These are phyloP conservation scores for Epichloe festucae DNA, from an alignment of 2,329 filamentous ascomycete genomes.

Conservation along the genomic window DNA sequence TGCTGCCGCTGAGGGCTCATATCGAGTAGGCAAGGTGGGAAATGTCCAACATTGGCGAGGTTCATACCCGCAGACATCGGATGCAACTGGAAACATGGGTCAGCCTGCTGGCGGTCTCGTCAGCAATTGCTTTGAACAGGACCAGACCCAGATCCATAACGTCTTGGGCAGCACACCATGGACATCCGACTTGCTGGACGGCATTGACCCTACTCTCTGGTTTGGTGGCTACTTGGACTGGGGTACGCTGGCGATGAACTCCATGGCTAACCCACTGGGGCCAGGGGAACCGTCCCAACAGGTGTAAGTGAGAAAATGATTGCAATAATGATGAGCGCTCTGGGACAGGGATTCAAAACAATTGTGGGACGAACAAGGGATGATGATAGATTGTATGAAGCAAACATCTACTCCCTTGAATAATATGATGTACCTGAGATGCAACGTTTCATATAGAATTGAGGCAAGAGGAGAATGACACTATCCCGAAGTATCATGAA, in stretches of 20 bases:
- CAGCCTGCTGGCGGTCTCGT: background rate
- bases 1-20: slow-evolving; percentile 17
- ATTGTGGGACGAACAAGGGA: background rate
- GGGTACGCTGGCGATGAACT: slow-evolving; percentile 20
- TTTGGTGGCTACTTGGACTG: slow-evolving; percentile 24
- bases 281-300: slow-evolving; percentile 9
- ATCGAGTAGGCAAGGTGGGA: slow-evolving; percentile 6
- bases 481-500: background rate
- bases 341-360: background rate
- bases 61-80: slow-evolving; percentile 7
- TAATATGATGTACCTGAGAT: too few species aligned
- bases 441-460: too few species aligned
- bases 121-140: slow-evolving; percentile 11
- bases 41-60: slow-evolving; percentile 6
- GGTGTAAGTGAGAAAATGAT: background rate
- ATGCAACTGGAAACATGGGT: background rate
- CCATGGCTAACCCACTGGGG: slow-evolving; percentile 10
- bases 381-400: background rate
- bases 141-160: slow-evolving; percentile 13
- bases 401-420: too few species aligned
- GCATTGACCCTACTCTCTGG: slow-evolving; percentile 21
- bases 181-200: slow-evolving; percentile 19
- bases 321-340: background rate
- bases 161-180: slow-evolving; percentile 16
- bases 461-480: too few species aligned